Conservation (phyloP, 2,329 filamentous ascomycete species). For the Phaeosphaeriaceae sp. region DNA sequence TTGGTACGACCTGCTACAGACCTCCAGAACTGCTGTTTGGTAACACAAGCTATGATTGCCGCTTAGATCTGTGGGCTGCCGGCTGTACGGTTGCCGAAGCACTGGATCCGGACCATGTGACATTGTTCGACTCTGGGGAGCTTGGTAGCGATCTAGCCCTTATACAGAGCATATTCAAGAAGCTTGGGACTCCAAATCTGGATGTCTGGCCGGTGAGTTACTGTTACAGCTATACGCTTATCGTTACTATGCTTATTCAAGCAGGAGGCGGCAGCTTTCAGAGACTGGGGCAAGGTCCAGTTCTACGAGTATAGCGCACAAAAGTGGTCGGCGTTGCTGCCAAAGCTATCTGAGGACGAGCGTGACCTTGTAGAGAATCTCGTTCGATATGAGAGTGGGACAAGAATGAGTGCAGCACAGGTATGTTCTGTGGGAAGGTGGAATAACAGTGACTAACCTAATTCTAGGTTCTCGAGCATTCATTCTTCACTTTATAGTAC, state of each 20-base stretch:
- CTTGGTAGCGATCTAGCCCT: conserved; percentile 90
- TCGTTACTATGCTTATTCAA: conserved; percentile 11
- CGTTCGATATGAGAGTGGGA: conserved; percentile 74
- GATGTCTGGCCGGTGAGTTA: conserved; percentile 76
- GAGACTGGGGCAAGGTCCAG: conserved; percentile 86
- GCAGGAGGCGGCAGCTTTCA: conserved; percentile 70
- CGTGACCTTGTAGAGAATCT: conserved; percentile 71
- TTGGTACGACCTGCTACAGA: conserved; percentile 91
- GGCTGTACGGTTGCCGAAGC: conserved; percentile 86
- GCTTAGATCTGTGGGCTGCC: conserved; percentile 87
- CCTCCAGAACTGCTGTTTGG: conserved; percentile 92
- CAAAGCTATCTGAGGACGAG: conserved; percentile 63
- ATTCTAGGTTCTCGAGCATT: conserved; percentile 35
- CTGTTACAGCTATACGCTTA: neutral
- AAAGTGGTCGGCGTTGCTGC: conserved; percentile 74
- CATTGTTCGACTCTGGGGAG: conserved; percentile 86
- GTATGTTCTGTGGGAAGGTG: conserved; percentile 44
- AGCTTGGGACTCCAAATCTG: conserved; percentile 83
- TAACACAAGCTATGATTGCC: conserved; percentile 71
- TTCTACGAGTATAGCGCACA: conserved; percentile 76
- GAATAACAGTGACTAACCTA: neutral
- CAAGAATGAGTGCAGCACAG: conserved; percentile 71
- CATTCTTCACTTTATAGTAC: conserved; percentile 31
- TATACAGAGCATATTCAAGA: conserved; percentile 91
- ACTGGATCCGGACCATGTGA: conserved; percentile 60